Percentiles rank a stretch among this genome's conserved stretches.
These are phyloP conservation scores for Gossypium mustelinum DNA, from an alignment of 345 rosid genomes.

Conservation along the genomic window DNA sequence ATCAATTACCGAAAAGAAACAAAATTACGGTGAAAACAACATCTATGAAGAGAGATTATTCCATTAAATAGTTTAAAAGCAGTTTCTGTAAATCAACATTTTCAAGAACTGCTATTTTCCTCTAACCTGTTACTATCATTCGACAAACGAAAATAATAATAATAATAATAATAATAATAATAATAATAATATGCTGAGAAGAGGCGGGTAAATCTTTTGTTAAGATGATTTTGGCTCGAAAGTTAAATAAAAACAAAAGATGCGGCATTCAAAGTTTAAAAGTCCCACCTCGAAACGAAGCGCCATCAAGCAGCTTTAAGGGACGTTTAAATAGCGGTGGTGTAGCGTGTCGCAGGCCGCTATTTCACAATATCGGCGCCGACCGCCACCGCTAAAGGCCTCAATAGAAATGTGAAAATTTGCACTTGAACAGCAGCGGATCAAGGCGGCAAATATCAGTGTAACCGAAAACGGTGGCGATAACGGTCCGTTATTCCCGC, in stretches of 20 bases:
- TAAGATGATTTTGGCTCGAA: neutral
- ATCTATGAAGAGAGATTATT: neutral
- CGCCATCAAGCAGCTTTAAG: conserved; percentile 24
- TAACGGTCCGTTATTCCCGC: too few relatives aligned
- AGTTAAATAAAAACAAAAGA: neutral
- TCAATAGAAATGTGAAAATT: too few relatives aligned
- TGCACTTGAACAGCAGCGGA: too few relatives aligned
- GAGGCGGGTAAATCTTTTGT: too few relatives aligned
- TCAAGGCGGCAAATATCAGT: too few relatives aligned
- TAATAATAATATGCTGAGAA: neutral
- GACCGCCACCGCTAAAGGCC: too few relatives aligned
- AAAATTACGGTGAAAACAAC: neutral
- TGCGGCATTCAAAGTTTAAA: neutral
- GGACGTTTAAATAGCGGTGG: too few relatives aligned
- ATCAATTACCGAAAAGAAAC: too few relatives aligned
- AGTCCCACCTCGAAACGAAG: conserved; percentile 36
- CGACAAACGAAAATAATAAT: neutral
- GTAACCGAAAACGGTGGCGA: too few relatives aligned
- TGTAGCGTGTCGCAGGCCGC: too few relatives aligned
- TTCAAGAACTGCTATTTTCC: neutral
- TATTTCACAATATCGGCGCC: too few relatives aligned
- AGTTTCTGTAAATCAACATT: neutral
- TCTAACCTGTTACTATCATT: neutral
- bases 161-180: neutral
- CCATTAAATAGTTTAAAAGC: neutral